Evolutionary conservation across 2,329 filamentous ascomycete species (phyloP).

Genomic region (Thielaviopsis euricoi): DNA sequence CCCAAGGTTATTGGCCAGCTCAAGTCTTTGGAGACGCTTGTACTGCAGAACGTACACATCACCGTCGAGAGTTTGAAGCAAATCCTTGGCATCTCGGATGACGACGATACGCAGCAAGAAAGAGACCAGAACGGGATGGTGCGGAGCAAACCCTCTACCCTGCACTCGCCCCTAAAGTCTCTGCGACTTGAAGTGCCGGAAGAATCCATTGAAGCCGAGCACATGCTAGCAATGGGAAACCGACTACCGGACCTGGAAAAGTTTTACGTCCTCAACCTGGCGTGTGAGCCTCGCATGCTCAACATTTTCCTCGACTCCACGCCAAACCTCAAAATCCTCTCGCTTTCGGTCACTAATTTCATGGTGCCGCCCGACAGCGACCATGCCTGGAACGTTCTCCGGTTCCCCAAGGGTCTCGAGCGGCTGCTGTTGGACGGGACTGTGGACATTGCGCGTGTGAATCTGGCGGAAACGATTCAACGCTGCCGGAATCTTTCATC

Average conservation of each 20-base stretch:
- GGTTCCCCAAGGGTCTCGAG: background rate
- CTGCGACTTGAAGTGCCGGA: background rate
- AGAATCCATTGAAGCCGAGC: background rate
- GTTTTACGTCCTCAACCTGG: background rate
- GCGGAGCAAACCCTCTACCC: background rate
- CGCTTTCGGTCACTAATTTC: background rate
- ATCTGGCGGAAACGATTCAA: background rate
- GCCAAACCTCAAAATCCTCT: background rate
- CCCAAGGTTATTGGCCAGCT: background rate
- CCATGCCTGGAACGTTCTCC: background rate
- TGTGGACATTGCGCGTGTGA: background rate
- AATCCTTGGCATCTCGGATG: background rate
- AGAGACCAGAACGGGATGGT: background rate
- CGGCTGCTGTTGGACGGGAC: background rate
- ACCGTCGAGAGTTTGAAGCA: background rate
- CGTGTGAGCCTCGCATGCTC: background rate
- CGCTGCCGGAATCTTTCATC: background rate
- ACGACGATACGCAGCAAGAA: background rate
- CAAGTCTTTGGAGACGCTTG: background rate
- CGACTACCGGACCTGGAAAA: background rate
- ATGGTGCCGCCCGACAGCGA: background rate
- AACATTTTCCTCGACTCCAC: background rate
- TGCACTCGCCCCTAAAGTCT: background rate
- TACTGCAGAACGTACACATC: background rate
- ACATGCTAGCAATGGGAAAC: background rate